These are phyloP conservation scores for Diophrys appendiculata DNA, from an alignment of 73 alveolate species.

Conservation along the genomic window DNA sequence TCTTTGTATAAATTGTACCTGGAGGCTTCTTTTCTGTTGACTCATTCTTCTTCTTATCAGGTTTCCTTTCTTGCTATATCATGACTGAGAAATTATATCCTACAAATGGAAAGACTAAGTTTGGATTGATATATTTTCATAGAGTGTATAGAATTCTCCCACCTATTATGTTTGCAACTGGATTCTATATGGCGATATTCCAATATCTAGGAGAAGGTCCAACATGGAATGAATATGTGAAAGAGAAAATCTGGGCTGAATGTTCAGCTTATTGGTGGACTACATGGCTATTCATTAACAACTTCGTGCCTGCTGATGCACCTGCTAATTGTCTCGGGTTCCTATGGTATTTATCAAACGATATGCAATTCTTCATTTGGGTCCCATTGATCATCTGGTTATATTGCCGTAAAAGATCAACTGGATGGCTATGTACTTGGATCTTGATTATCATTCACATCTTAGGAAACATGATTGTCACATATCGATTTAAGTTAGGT, in stretches of 20 bases:
- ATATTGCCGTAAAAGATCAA: constrained; percentile 21
- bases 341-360: constrained; percentile 65
- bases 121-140: constrained; percentile 49
- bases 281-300: constrained; percentile 46
- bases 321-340: constrained; percentile 49
- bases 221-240: constrained; percentile 36
- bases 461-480: constrained; percentile 1
- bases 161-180: constrained; percentile 30
- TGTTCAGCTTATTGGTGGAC: constrained; percentile 46
- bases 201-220: constrained; percentile 59
- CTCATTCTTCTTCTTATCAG: constrained; percentile 62
- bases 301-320: constrained; percentile 30
- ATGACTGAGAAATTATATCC: constrained; percentile 32
- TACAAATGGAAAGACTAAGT: constrained; percentile 8
- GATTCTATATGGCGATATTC: constrained; percentile 30
- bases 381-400: constrained; percentile 40
- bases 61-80: constrained; percentile 52
- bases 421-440: constrained; percentile 16
- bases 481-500: constrained; percentile 3
- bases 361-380: constrained; percentile 52
- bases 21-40: constrained; percentile 66
- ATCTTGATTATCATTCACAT: constrained; percentile 8
- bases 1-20: constrained; percentile 5
- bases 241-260: neutral
- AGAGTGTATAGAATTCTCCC: constrained; percentile 62